phyloP scores from a whole-genome alignment of 768 basidiomycete species.

The Suillus lakei region DNA sequence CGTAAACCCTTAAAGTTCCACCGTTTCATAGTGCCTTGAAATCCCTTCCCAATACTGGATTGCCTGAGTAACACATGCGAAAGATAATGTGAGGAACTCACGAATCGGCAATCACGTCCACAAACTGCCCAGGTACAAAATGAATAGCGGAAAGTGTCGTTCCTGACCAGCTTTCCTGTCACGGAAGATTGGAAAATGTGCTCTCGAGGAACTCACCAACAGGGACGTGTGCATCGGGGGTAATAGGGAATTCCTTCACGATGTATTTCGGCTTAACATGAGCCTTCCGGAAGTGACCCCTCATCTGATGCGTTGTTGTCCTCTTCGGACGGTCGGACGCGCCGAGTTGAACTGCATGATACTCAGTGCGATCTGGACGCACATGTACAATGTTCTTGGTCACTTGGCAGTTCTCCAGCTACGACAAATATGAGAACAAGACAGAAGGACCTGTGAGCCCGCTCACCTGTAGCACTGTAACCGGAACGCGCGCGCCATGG shows the following conservation, averaged over 20 bases:
- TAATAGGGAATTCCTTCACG: constrained; percentile 88
- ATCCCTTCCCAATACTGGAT: constrained; percentile 94
- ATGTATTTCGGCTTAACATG: constrained; percentile 81
- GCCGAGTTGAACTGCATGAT: constrained; percentile 94
- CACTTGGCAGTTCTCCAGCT: constrained; percentile 91
- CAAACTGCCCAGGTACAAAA: constrained; percentile 96
- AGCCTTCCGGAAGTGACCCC: constrained; percentile 88
- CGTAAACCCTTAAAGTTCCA: constrained; percentile 92
- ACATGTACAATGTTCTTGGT: constrained; percentile 75
- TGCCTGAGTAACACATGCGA: constrained; percentile 13
- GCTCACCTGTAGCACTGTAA: constrained; percentile 91
- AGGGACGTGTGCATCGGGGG: constrained; percentile 87
- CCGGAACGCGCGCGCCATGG: constrained; percentile 85
- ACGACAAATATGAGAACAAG: constrained; percentile 17
- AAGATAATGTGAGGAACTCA: constrained; percentile 47
- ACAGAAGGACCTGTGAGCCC: constrained; percentile 9
- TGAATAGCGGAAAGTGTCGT: constrained; percentile 90
- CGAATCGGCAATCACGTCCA: constrained; percentile 92
- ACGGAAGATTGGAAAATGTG: background rate
- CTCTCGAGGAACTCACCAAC: constrained; percentile 61
- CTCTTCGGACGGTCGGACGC: constrained; percentile 76
- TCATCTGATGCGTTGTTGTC: constrained; percentile 77
- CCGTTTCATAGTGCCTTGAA: constrained; percentile 96
- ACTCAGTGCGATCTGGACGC: constrained; percentile 68
- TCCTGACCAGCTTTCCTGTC: constrained; percentile 48